A percentile compares a stretch with the other conserved stretches of the same genome.
Conservation (phyloP, 257 asterid species). For the Forsythia viridissima region DNA sequence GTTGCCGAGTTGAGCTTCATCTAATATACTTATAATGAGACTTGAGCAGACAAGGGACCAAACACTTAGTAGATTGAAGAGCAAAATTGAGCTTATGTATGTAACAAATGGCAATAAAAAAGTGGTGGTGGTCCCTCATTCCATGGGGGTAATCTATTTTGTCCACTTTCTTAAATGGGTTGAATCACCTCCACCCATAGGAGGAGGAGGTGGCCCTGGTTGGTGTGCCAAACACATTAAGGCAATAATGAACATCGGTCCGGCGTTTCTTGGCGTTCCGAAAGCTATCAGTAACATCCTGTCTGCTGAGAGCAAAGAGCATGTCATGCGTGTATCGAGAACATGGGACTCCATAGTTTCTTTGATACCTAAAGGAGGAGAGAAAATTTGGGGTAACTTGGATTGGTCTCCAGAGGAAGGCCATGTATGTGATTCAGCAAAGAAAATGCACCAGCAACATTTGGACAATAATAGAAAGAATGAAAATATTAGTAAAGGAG, state of each 20-base stretch:
- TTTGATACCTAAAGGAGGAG: constrained; percentile 92
- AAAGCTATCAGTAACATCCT: constrained; percentile 61
- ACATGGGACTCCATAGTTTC: constrained; percentile 87
- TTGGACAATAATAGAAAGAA: constrained; percentile 16
- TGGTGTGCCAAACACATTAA: constrained; percentile 94
- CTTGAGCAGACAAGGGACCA: constrained; percentile 75
- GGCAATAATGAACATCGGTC: constrained; percentile 75
- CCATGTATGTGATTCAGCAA: constrained; percentile 48
- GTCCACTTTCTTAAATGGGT: constrained; percentile 95
- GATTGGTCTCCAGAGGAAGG: constrained; percentile 90
- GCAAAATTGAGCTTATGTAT: constrained; percentile 88
- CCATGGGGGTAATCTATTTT: constrained; percentile 87
- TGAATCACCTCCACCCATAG: constrained; percentile 72
- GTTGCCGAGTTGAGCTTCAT: neutral
- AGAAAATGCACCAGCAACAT: constrained; percentile 12
- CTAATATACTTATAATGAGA: constrained; percentile 23
- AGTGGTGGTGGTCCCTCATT: constrained; percentile 96
- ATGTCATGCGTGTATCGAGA: constrained; percentile 67
- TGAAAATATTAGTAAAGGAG: constrained; percentile 36
- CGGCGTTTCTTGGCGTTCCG: constrained; percentile 90
- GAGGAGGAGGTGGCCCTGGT: constrained; percentile 80
- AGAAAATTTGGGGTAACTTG: constrained; percentile 78
- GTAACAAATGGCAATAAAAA: constrained; percentile 62
- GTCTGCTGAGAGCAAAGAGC: constrained; percentile 89
- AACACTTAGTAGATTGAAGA: constrained; percentile 78